phyloP scores from a whole-genome alignment of 2,329 filamentous ascomycete genomes.

The Sporothrix curviconia region DNA sequence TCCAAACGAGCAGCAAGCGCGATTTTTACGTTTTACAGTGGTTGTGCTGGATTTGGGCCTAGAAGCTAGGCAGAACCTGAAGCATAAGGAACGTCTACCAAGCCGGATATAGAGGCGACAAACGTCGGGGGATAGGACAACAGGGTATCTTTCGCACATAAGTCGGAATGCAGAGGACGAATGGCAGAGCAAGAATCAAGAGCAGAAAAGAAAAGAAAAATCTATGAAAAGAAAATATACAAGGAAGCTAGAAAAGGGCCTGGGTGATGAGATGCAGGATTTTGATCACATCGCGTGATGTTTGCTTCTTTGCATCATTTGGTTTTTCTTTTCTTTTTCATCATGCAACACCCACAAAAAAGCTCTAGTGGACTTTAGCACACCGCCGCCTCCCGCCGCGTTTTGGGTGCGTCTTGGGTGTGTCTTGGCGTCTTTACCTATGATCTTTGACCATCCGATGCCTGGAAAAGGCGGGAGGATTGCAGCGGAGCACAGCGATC shows the following conservation, averaged over 20 bases:
- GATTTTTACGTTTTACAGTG: neutral
- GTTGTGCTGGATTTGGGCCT: neutral
- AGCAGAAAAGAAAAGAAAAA: neutral
- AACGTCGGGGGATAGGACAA: neutral
- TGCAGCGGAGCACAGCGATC: neutral
- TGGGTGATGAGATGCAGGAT: neutral
- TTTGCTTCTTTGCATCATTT: neutral
- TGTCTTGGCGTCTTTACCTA: no score
- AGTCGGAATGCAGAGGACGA: neutral
- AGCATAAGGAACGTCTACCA: no score
- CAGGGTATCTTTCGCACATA: neutral
- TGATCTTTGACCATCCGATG: neutral
- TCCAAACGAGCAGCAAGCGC: conserved; percentile 2
- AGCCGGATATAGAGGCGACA: no score
- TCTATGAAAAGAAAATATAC: no score
- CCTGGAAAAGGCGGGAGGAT: neutral
- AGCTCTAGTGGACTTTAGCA: neutral
- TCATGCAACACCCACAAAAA: neutral
- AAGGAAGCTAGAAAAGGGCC: conserved; percentile 4
- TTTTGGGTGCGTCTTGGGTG: neutral
- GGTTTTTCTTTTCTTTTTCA: neutral
- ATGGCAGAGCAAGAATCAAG: neutral
- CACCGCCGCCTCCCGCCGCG: conserved; percentile 1
- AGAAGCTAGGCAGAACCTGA: no score
- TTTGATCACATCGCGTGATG: neutral